These are phyloP conservation scores for Cercophora scortea DNA, from an alignment of 495 filamentous ascomycete genomes.

Conservation along the genomic window DNA sequence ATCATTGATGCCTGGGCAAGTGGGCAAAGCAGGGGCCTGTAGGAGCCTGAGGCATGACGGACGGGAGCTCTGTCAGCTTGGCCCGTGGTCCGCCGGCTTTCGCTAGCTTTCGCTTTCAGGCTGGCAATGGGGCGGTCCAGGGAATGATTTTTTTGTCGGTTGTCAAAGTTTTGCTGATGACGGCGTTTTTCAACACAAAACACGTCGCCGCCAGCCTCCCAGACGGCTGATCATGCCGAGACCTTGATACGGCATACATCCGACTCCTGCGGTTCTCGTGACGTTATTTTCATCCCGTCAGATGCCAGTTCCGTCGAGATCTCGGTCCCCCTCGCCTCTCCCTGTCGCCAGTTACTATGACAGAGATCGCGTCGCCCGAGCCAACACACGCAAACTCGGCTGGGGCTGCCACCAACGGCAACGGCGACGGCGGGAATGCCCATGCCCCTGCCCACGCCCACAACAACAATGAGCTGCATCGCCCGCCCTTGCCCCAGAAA, in stretches of 20 bases:
- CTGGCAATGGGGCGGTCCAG: conserved; percentile 8
- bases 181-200: conserved; percentile 25
- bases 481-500: too few relatives aligned
- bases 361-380: conserved; percentile 42
- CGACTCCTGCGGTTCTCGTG: conserved; percentile 50
- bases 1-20: background rate
- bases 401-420: conserved; percentile 22
- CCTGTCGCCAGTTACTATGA: conserved; percentile 39
- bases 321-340: conserved; percentile 40
- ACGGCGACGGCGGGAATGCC: conserved; percentile 18
- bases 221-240: conserved; percentile 52
- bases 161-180: conserved; percentile 41
- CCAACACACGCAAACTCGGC: conserved; percentile 29
- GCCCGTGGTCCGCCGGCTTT: conserved; percentile 1
- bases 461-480: background rate
- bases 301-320: conserved; percentile 60
- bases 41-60: conserved; percentile 17
- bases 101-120: conserved; percentile 18
- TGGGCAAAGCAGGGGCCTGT: too few relatives aligned
- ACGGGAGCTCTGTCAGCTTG: background rate
- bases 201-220: conserved; percentile 31
- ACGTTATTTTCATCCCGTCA: conserved; percentile 53
- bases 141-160: conserved; percentile 21
- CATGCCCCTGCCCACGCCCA: conserved; percentile 5
- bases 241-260: conserved; percentile 46